phyloP scores from a whole-genome alignment of 1,284 basidiomycete genomes.

The Malassezia furfur region DNA sequence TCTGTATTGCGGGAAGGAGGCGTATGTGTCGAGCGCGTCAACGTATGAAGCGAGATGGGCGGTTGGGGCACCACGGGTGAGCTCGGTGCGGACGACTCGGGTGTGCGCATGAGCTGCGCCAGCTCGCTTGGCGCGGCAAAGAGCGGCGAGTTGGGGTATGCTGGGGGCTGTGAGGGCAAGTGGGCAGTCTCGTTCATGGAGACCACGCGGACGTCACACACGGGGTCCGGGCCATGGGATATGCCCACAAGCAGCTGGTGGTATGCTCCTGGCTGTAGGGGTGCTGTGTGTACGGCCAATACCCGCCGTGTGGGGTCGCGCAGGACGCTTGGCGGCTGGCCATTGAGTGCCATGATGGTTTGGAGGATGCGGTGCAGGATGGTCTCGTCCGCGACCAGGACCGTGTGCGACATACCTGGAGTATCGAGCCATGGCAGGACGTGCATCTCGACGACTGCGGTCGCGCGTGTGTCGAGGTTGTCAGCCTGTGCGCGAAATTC shows the following conservation, averaged over 20 bases:
- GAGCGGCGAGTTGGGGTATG: background rate
- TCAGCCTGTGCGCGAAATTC: background rate
- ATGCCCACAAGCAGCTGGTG: background rate
- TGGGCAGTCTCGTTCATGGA: constrained; percentile 12
- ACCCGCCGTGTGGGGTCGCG: background rate
- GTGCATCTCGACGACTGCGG: background rate
- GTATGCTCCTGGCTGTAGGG: constrained; percentile 1
- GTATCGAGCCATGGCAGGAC: constrained; percentile 3
- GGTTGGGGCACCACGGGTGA: background rate
- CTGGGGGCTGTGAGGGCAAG: background rate
- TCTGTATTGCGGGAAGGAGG: background rate
- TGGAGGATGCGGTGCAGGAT: constrained; percentile 8
- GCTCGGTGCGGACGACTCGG: background rate
- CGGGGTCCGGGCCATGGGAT: background rate
- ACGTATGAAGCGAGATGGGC: background rate
- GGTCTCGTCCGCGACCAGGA: background rate
- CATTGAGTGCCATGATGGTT: constrained; percentile 1
- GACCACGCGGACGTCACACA: constrained; percentile 1
- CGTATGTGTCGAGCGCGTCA: background rate
- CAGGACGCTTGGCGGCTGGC: background rate
- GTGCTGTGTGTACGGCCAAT: background rate
- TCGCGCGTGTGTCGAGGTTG: background rate
- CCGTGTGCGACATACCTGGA: background rate
- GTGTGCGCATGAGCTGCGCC: background rate
- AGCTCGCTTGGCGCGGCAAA: background rate